Conservation (phyloP, 2,329 filamentous ascomycete genomes). For the Aspergillus candidus region DNA sequence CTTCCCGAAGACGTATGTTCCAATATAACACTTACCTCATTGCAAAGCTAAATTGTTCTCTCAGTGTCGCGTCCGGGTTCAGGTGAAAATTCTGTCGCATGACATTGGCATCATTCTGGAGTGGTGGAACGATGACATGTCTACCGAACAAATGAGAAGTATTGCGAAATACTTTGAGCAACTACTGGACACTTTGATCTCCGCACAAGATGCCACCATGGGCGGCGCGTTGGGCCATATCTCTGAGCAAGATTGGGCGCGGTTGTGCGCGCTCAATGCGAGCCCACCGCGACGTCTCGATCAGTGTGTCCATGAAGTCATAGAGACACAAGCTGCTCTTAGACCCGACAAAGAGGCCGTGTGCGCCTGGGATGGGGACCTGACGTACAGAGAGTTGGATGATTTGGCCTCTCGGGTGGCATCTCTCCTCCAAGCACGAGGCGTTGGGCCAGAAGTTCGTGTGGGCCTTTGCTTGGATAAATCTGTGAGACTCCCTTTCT, state of each 20-base stretch:
- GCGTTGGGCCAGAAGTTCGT: conserved; percentile 34
- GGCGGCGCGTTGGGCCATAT: conserved; percentile 47
- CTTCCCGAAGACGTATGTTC: conserved; percentile 30
- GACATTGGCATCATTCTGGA: conserved; percentile 34
- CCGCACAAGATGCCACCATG: conserved; percentile 38
- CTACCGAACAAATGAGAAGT: conserved; percentile 36
- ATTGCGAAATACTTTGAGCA: conserved; percentile 51
- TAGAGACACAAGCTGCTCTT: conserved; percentile 33
- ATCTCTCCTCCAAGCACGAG: conserved; percentile 32
- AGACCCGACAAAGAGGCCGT: conserved; percentile 29
- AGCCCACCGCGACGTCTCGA: conserved; percentile 36
- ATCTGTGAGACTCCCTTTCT: conserved; percentile 24
- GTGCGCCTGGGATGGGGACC: conserved; percentile 36
- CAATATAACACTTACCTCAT: background rate
- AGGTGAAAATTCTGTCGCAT: conserved; percentile 30
- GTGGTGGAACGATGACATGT: conserved; percentile 35
- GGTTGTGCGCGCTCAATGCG: conserved; percentile 50
- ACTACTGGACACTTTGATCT: conserved; percentile 45
- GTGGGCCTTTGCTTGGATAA: conserved; percentile 40
- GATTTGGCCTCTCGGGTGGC: conserved; percentile 33
- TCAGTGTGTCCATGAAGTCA: conserved; percentile 34
- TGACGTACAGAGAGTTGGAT: conserved; percentile 35
- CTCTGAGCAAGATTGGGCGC: conserved; percentile 50
- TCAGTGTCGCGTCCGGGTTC: conserved; percentile 32
- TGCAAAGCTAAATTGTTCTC: conserved; percentile 3